Conservation (phyloP, 805 yeast genomes). For the Tetrapisispora iriomotensis region DNA sequence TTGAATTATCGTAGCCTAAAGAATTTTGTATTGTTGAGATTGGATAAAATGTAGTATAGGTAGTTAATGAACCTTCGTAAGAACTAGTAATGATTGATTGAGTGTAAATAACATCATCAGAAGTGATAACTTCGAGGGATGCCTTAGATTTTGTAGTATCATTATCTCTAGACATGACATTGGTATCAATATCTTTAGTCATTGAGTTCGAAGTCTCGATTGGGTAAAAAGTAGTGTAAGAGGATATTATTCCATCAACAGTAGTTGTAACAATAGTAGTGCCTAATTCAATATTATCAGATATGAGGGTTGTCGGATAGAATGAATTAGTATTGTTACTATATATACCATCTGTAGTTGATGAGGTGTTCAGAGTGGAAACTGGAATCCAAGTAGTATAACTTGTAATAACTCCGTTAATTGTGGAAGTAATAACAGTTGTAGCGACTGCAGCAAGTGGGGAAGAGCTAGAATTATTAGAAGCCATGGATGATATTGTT, state of each 20-base stretch:
- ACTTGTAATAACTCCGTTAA: conserved; percentile 1
- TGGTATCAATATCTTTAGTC: background rate
- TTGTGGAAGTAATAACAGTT: conserved; percentile 2
- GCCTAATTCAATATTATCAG: background rate
- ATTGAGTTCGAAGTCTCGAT: no score
- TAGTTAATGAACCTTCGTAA: conserved; percentile 9
- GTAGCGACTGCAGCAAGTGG: background rate
- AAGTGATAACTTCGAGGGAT: background rate
- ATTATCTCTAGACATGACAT: background rate
- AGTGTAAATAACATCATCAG: conserved; percentile 4
- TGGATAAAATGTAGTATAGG: conserved; percentile 12
- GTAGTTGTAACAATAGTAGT: background rate
- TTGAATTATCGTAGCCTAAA: background rate
- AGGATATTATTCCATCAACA: background rate
- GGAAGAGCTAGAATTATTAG: background rate
- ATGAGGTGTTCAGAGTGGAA: background rate
- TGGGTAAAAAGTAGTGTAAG: conserved; percentile 1
- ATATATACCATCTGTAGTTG: background rate
- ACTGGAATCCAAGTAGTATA: conserved; percentile 1
- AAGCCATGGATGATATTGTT: background rate
- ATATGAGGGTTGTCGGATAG: background rate
- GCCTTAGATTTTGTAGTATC: background rate
- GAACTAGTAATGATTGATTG: conserved; percentile 13
- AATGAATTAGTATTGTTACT: background rate
- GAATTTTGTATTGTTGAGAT: conserved; percentile 5